phyloP scores from a whole-genome alignment of 2,329 filamentous ascomycete species.

The Hypoxylon sp. region DNA sequence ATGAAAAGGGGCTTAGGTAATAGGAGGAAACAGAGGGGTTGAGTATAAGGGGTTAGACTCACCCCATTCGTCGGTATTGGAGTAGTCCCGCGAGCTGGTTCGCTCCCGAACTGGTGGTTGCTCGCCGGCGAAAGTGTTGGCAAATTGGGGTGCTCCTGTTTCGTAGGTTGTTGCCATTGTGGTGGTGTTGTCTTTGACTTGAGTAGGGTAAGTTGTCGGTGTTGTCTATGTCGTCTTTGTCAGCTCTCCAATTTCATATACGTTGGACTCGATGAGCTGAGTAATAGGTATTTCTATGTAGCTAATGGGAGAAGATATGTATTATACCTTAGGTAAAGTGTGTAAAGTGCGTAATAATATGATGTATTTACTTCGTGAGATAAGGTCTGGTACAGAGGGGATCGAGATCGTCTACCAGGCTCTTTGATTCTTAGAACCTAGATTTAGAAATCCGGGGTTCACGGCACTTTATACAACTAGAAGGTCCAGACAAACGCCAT shows the following conservation, averaged over 20 bases:
- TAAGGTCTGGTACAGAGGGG: conserved; percentile 12
- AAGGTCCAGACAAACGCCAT: conserved; percentile 16
- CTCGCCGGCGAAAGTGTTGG: conserved; percentile 54
- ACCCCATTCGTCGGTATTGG: conserved; percentile 65
- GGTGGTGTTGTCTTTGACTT: conserved; percentile 18
- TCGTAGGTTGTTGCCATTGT: conserved; percentile 47
- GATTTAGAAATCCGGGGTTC: conserved; percentile 24
- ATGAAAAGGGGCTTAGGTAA: background rate
- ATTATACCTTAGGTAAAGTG: conserved; percentile 29
- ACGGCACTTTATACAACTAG: conserved; percentile 30
- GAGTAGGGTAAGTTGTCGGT: conserved; percentile 1
- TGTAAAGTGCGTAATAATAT: conserved; percentile 10
- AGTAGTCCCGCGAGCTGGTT: conserved; percentile 52
- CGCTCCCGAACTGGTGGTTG: conserved; percentile 57
- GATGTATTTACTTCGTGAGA: conserved; percentile 5
- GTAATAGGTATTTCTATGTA: background rate
- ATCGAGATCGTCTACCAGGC: conserved; percentile 25
- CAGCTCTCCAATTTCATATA: conserved; percentile 11
- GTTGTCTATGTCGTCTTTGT: conserved; percentile 15
- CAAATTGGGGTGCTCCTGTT: conserved; percentile 48
- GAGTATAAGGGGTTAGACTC: conserved; percentile 42
- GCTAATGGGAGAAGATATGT: background rate
- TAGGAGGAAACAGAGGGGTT: background rate
- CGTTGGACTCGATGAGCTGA: background rate
- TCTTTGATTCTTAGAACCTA: background rate